A percentile compares a stretch with the other conserved stretches of the same genome.
These are phyloP conservation scores for Aquilaria agallochum DNA, from an alignment of 441 rosid species.

Conservation along the genomic window DNA sequence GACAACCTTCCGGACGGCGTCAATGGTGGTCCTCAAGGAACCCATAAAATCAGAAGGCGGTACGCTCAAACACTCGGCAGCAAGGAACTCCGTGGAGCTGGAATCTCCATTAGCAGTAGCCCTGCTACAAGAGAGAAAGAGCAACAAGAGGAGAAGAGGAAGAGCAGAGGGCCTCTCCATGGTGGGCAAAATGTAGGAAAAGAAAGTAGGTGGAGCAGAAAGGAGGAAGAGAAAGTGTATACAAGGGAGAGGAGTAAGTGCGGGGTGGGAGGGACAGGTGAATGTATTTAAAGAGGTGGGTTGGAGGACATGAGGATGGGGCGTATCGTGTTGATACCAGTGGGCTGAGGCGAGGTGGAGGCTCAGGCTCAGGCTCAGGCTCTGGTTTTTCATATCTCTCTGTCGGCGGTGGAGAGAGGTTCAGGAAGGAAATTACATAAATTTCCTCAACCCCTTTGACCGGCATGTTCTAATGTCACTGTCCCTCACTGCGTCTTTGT, in stretches of 20 bases:
- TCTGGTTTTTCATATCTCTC: not conserved
- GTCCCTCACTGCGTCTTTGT: not conserved
- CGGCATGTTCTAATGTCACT: not conserved
- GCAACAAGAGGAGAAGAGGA: constrained; percentile 7
- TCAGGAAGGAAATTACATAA: too few relatives aligned
- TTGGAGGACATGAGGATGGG: not conserved
- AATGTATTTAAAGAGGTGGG: constrained; percentile 19
- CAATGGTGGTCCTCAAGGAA: constrained; percentile 37
- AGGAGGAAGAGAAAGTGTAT: constrained; percentile 14
- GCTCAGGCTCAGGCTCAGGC: not conserved
- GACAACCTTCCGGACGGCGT: constrained; percentile 34
- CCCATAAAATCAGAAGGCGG: constrained; percentile 46
- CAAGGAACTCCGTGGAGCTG: constrained; percentile 10
- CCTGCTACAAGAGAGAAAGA: constrained; percentile 5
- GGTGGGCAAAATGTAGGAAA: not conserved
- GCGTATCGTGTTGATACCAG: not conserved
- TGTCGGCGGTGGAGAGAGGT: constrained; percentile 12
- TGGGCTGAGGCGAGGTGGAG: not conserved
- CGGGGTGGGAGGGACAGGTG: constrained; percentile 16
- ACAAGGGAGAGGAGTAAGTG: not conserved
- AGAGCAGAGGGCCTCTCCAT: constrained; percentile 12
- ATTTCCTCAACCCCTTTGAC: not conserved
- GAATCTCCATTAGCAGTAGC: not conserved
- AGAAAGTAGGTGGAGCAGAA: not conserved
- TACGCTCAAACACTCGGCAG: constrained; percentile 39